Percentiles rank a stretch among this genome's conserved stretches.
Evolutionary conservation across 2,329 filamentous ascomycete species (phyloP).

Genomic region (Alternaria gaisen): DNA sequence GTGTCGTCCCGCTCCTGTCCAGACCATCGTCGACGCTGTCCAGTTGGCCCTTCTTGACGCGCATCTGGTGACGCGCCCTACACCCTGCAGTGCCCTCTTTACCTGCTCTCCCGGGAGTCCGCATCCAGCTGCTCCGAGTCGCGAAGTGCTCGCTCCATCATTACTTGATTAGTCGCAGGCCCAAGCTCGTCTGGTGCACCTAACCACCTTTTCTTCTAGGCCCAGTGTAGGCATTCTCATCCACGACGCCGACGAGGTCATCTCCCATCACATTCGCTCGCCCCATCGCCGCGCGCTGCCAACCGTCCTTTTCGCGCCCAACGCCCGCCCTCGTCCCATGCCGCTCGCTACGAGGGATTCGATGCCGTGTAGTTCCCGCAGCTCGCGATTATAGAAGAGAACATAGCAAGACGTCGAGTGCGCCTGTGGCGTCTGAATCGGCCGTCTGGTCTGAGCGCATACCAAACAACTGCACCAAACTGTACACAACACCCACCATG

Average conservation of each 20-base stretch:
- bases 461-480: conserved; percentile 6
- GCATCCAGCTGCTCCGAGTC: conserved; percentile 18
- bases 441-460: conserved; percentile 2
- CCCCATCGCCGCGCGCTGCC: conserved; percentile 17
- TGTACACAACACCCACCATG: conserved; percentile 44
- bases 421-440: conserved; percentile 8
- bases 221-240: conserved; percentile 16
- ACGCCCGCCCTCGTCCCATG: conserved; percentile 32
- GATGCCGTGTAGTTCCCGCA: conserved; percentile 25
- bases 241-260: conserved; percentile 24
- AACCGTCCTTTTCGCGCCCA: conserved; percentile 17
- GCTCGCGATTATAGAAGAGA: conserved; percentile 23
- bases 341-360: conserved; percentile 26
- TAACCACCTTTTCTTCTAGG: conserved; percentile 36
- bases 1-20: conserved; percentile 13
- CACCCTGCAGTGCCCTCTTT: not conserved
- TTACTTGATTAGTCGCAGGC: conserved; percentile 34
- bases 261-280: conserved; percentile 24
- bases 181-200: conserved; percentile 33
- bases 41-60: conserved; percentile 6
- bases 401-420: conserved; percentile 7
- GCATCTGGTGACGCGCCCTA: conserved; percentile 4
- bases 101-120: not conserved
- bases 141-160: conserved; percentile 29
- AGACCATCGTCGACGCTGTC: conserved; percentile 1